A percentile compares a stretch with the other conserved stretches of the same genome.
These are phyloP conservation scores for Conringia planisiliqua DNA, from an alignment of 345 rosid genomes.

Conservation along the genomic window DNA sequence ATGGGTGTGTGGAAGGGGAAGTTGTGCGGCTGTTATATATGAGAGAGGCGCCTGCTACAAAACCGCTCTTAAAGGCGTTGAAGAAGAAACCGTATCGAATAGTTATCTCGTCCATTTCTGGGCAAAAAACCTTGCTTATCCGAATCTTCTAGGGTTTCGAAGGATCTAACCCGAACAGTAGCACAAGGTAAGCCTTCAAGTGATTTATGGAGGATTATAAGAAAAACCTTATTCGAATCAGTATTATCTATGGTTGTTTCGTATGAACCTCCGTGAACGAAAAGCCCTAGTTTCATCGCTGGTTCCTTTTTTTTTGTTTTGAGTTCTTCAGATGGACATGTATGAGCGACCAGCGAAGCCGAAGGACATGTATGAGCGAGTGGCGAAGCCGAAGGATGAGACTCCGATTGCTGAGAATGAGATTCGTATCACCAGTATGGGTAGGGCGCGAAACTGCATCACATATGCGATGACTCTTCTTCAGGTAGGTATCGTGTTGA, in stretches of 20 bases:
- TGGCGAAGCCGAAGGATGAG: slow-evolving; percentile 73
- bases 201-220: neutral
- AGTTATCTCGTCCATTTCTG: slow-evolving; percentile 43
- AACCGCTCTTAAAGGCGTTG: slow-evolving; percentile 39
- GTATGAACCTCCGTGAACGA: neutral
- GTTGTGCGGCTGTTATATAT: slow-evolving; percentile 41
- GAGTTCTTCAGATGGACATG: slow-evolving; percentile 57
- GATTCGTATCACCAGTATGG: slow-evolving; percentile 85
- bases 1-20: slow-evolving; percentile 14
- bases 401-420: slow-evolving; percentile 80
- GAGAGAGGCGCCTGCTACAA: slow-evolving; percentile 19
- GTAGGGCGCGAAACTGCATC: slow-evolving; percentile 83
- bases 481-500: slow-evolving; percentile 58
- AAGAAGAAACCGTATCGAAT: slow-evolving; percentile 64
- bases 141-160: slow-evolving; percentile 25
- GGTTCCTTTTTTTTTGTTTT: neutral
- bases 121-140: slow-evolving; percentile 27
- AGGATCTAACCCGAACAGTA: slow-evolving; percentile 19
- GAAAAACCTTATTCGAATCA: neutral
- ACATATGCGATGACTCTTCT: slow-evolving; percentile 81
- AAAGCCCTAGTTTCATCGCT: neutral
- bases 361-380: slow-evolving; percentile 77
- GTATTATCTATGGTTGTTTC: neutral
- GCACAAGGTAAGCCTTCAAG: slow-evolving; percentile 22
- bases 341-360: slow-evolving; percentile 79